These are phyloP conservation scores for Tricholoma bakamatsutake DNA, from an alignment of 768 basidiomycete species.

Conservation along the genomic window DNA sequence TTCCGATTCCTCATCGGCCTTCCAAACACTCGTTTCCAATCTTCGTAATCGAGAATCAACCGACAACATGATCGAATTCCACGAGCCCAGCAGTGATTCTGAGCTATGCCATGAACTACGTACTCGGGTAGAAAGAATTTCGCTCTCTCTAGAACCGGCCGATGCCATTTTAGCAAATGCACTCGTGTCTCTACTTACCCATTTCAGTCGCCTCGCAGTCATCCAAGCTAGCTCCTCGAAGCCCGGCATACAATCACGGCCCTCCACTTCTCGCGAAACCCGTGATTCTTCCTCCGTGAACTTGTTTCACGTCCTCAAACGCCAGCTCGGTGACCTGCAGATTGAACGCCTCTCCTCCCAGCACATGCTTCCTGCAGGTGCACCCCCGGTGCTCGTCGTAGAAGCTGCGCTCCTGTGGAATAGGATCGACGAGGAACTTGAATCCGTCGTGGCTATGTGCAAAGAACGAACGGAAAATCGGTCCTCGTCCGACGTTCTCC, in stretches of 20 bases:
- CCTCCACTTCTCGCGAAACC: constrained; percentile 7
- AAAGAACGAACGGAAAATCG: constrained; percentile 45
- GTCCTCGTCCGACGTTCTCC: constrained; percentile 30
- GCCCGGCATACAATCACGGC: constrained; percentile 9
- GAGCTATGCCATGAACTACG: constrained; percentile 57
- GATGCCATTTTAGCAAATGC: constrained; percentile 64
- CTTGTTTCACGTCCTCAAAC: constrained; percentile 55
- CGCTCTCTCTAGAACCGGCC: constrained; percentile 33
- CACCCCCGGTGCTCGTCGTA: constrained; percentile 44
- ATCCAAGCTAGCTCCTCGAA: constrained; percentile 26
- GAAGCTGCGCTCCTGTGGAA: constrained; percentile 70
- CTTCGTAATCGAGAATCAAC: constrained; percentile 44
- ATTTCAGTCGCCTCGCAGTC: constrained; percentile 59
- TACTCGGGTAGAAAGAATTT: constrained; percentile 43
- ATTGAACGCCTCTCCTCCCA: constrained; percentile 45
- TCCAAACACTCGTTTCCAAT: constrained; percentile 58
- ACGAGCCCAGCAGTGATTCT: constrained; percentile 34
- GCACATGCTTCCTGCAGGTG: constrained; percentile 26
- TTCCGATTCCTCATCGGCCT: constrained; percentile 40
- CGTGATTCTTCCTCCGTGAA: constrained; percentile 21
- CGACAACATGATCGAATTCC: constrained; percentile 43
- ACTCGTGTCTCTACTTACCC: constrained; percentile 62
- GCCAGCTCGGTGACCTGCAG: constrained; percentile 65
- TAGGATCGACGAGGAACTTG: constrained; percentile 68
- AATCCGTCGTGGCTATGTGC: constrained; percentile 61